Base-by-base conservation (phyloP, 1,284 basidiomycete genomes). In the Wallemia ichthyophaga region DNA sequence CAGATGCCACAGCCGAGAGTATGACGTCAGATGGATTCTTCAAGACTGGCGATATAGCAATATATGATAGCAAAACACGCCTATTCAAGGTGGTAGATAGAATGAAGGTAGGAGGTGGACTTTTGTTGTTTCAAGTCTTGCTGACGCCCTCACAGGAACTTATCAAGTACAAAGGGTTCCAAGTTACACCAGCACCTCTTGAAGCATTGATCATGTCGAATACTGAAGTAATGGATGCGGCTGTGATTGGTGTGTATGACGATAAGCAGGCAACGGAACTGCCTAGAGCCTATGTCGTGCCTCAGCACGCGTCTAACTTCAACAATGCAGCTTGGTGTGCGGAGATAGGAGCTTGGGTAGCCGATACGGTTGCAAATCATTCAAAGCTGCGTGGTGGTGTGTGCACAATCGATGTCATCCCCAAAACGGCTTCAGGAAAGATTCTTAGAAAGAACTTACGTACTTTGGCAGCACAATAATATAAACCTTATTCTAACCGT, bases 171-270 rank as follows among this genome's bases (percentile, higher is more conserved):
- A 58, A 78, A 75, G 78, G 78, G 19, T 78, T 77, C 71, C 78
- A 80, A 75, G 77, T 88, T 15, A 78, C 85, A 0, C 85, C 85
- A 0, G 84, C 85, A 0, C 85, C 87, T 64, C 73, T 88, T 1
- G 85, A 88, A 66, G 75, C 76, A 37, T 68, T 85, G 0, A 75
- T 88, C 1, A 69, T 87, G 17, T 75, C 75, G 2, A 82, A 87
- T 64, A 78, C 80, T 0, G 75, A 80, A 1, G 72, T 85, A 25
- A 77, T 76, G 1, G 83, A 87, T 64, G 73, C 75, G 0, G 83
- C 78, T 7, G 82, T 87, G 2, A 79, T 86, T 59, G 81, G 82
- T 1, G 70, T 85, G 1, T 71, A 79, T 1, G 75, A 74, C 61
- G 69, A 71, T 1, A 72, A 73, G 58, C 74, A 82, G 64, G 81